Evolutionary conservation across 129 eudicot genomes (phyloP), one percentile per base, ranked within the genome.

Genomic region (Flaveria sonorensis): DNA sequence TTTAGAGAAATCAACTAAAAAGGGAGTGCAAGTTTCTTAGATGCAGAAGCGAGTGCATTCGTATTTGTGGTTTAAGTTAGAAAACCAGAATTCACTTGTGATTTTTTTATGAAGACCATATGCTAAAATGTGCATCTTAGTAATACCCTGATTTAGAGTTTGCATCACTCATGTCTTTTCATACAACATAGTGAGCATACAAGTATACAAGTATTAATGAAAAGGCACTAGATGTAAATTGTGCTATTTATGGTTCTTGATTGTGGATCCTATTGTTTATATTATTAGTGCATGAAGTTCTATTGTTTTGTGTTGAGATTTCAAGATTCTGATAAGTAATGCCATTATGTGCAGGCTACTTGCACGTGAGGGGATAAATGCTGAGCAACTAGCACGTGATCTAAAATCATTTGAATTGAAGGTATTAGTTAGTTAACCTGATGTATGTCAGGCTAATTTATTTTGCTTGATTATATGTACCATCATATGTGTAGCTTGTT

Each of bases 351-450:
- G 53, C 88, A 93, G 98, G 88, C 82, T 93, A 68, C 90, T 93
- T 75, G 98, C 98, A 14, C 97, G 98, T 3, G 98, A 93, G 81
- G 98, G 98, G 71, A 82, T 93, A 82, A 93, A 93, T 71, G 96
- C 98, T n/a, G 98, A 93, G 85, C 98, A 93, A 78, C 93, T 93
- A 59, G 98, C 98, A 73, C 95, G 97, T 10, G 98, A 90, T 90
- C 92, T 93, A 42, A 93, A 93, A 76, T 93, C 98, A 21, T 93
- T 93, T 73, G 98, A 93, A 76, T 74, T 93, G 68, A 93, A 93
- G 98, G 98, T 93, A 83, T 51, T 52, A 8, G 64, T 53, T 72
- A 36, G 7, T 18, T 16, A 14, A 48, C 3, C 18, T 77, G 50
- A 55, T 42, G 60, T 19, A n/a, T 45, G 15, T 36, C 48, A 77